Percentiles rank a stretch among this genome's conserved stretches.
Evolutionary conservation across 306 rosid genomes (phyloP).

Genomic region (Citrullus amarus): DNA sequence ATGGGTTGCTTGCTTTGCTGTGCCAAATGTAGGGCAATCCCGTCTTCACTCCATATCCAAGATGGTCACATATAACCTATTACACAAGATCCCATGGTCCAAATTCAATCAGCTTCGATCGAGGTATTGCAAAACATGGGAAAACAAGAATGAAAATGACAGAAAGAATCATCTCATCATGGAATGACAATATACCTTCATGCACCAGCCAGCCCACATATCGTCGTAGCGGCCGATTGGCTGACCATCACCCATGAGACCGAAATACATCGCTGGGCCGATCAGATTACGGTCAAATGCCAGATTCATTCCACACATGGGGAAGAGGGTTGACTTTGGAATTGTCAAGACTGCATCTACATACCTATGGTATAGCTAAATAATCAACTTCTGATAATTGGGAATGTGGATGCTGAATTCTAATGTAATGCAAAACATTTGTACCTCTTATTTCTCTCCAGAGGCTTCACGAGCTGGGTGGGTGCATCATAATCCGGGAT

Average conservation of each 20-base stretch:
- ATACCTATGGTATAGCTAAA: slow-evolving; percentile 30
- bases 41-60: slow-evolving; percentile 72
- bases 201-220: slow-evolving; percentile 98
- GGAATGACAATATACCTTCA: slow-evolving; percentile 40
- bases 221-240: slow-evolving; percentile 86
- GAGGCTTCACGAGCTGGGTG: slow-evolving; percentile 82
- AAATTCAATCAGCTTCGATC: background rate
- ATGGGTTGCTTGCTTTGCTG: slow-evolving; percentile 97
- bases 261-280: slow-evolving; percentile 93
- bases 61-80: slow-evolving; percentile 77
- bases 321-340: slow-evolving; percentile 74
- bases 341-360: slow-evolving; percentile 80
- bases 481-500: slow-evolving; percentile 89
- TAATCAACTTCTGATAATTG: background rate
- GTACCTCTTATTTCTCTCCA: slow-evolving; percentile 69
- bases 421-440: background rate
- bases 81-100: background rate
- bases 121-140: background rate
- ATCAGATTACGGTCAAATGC: slow-evolving; percentile 70
- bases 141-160: background rate
- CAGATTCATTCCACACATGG: slow-evolving; percentile 92
- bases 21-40: slow-evolving; percentile 93
- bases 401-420: background rate
- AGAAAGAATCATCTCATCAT: background rate
- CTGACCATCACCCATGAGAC: slow-evolving; percentile 96